Conservation (phyloP, 495 filamentous ascomycete genomes). For the Penicillium subrubescens region DNA sequence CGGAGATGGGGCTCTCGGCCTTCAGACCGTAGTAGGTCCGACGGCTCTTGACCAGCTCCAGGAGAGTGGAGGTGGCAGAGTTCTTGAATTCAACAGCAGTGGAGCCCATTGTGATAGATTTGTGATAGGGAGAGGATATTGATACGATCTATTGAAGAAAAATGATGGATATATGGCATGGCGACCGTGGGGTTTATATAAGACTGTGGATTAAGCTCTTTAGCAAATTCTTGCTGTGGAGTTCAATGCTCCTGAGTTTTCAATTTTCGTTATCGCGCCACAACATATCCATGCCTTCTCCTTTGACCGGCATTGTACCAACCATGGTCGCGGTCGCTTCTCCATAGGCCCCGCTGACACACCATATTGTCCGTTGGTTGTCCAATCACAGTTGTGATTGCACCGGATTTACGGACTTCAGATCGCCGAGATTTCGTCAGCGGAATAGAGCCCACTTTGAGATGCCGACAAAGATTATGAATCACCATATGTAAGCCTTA, state of each 20-base stretch:
- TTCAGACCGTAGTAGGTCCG: conserved; percentile 51
- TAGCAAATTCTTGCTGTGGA: not conserved
- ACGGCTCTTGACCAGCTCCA: conserved; percentile 44
- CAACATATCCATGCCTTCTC: not conserved
- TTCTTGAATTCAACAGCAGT: conserved; percentile 39
- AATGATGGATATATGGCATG: not conserved
- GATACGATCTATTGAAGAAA: not conserved
- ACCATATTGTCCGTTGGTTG: not conserved
- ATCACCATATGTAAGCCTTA: conserved; percentile 10
- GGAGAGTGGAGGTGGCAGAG: conserved; percentile 42
- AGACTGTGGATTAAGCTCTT: not conserved
- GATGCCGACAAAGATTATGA: conserved; percentile 3
- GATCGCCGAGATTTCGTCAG: conserved; percentile 9
- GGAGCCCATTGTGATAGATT: conserved; percentile 33
- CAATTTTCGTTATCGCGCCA: not conserved
- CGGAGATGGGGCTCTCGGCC: conserved; percentile 47
- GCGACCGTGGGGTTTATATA: conserved; percentile 1
- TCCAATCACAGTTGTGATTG: not conserved
- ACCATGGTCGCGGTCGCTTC: conserved; percentile 1
- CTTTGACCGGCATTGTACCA: not conserved
- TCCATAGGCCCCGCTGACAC: conserved; percentile 1
- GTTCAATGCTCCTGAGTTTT: not conserved
- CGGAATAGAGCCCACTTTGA: not conserved
- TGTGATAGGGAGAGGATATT: conserved; percentile 1
- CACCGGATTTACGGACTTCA: not conserved